Conservation (phyloP, 2,329 filamentous ascomycete species). For the Botrytis elliptica region DNA sequence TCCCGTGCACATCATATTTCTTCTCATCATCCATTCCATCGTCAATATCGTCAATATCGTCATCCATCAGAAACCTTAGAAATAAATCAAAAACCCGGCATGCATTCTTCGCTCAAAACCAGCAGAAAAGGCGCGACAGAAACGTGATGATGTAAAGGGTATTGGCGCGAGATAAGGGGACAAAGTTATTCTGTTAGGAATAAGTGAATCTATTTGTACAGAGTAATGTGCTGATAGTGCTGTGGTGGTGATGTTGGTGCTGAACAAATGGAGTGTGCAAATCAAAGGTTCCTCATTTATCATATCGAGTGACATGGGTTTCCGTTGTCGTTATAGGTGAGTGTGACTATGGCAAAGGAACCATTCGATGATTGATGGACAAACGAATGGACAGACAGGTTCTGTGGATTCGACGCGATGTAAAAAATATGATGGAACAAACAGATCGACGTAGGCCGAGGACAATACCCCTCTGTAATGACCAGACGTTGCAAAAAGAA, state of each 20-base stretch:
- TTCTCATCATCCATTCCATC: conserved; percentile 11
- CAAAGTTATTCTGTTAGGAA: background rate
- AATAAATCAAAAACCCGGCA: conserved; percentile 6
- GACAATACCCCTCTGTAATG: conserved; percentile 40
- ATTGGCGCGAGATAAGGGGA: conserved; percentile 15
- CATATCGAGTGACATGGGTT: conserved; percentile 7
- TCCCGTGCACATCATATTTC: background rate
- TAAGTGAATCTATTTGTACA: conserved; percentile 20
- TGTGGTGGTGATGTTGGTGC: conserved; percentile 16
- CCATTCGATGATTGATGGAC: conserved; percentile 8
- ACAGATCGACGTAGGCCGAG: conserved; percentile 34
- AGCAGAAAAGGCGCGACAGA: conserved; percentile 10
- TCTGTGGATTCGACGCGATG: conserved; percentile 3
- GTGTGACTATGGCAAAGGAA: conserved; percentile 1
- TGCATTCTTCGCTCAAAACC: conserved; percentile 18
- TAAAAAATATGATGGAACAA: conserved; percentile 18
- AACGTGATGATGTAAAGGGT: conserved; percentile 19
- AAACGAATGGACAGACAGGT: conserved; percentile 14
- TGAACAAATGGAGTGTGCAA: background rate
- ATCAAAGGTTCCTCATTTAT: conserved; percentile 5
- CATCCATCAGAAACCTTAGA: conserved; percentile 15
- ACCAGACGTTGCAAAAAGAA: conserved; percentile 33
- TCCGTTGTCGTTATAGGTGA: background rate
- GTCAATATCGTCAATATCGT: conserved; percentile 13
- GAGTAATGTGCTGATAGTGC: conserved; percentile 14